phyloP scores from a whole-genome alignment of 208 protist genomes.

The Acanthamoeba royreba region DNA sequence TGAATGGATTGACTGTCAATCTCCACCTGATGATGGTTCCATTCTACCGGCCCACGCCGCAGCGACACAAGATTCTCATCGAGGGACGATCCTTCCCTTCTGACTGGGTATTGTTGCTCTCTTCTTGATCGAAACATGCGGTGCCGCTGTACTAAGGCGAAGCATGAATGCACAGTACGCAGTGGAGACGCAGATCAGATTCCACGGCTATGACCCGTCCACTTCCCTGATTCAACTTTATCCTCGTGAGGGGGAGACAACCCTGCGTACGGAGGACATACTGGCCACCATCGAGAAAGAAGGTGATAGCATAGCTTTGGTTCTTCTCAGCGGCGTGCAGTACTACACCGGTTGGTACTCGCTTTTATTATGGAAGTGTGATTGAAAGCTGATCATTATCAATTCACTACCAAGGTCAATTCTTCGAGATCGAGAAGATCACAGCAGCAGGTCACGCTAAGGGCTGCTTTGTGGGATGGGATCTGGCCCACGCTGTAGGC shows the following conservation, averaged over 20 bases:
- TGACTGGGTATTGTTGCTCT: slow-evolving; percentile 67
- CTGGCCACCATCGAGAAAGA: slow-evolving; percentile 82
- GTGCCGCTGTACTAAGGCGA: too few species aligned
- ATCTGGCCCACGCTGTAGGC: slow-evolving; percentile 92
- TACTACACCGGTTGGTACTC: slow-evolving; percentile 85
- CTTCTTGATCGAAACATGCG: too few species aligned
- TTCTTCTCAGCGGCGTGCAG: slow-evolving; percentile 89
- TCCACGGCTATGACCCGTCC: slow-evolving; percentile 80
- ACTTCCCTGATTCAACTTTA: slow-evolving; percentile 73
- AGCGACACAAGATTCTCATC: slow-evolving; percentile 89
- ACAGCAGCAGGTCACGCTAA: slow-evolving; percentile 83
- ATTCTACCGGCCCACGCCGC: slow-evolving; percentile 89
- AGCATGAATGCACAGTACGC: too few species aligned
- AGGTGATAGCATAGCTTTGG: slow-evolving; percentile 85
- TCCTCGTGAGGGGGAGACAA: slow-evolving; percentile 73
- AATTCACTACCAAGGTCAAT: too few species aligned
- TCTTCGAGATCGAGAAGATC: slow-evolving; percentile 90
- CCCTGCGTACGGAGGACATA: slow-evolving; percentile 84
- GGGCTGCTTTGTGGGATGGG: slow-evolving; percentile 85
- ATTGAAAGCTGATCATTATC: too few species aligned
- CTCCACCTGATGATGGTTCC: slow-evolving; percentile 85
- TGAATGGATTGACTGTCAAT: slow-evolving; percentile 92
- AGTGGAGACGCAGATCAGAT: slow-evolving; percentile 86
- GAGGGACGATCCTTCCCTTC: slow-evolving; percentile 82
- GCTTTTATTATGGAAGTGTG: too few species aligned